These are phyloP conservation scores for Eucalyptus grandis DNA, from an alignment of 345 rosid species.

Conservation along the genomic window DNA sequence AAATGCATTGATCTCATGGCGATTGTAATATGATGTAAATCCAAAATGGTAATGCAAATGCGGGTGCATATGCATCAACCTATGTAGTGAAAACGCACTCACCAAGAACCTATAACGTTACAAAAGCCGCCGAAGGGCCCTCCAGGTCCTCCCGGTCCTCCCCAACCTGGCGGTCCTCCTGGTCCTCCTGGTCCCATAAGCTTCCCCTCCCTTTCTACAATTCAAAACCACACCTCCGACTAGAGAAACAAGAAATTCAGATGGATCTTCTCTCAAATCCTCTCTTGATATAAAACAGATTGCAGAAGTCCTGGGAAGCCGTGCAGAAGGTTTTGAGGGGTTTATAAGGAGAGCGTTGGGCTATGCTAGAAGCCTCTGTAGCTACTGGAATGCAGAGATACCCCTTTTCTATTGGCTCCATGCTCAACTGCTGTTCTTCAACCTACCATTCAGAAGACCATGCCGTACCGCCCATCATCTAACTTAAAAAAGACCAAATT, in stretches of 20 bases:
- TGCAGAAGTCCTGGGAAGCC: not conserved
- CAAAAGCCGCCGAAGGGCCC: not conserved
- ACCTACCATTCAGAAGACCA: not conserved
- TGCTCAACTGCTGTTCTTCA: not conserved
- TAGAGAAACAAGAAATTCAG: not conserved
- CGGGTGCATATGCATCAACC: not conserved
- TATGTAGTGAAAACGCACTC: not conserved
- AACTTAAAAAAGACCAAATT: not conserved
- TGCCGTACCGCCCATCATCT: not conserved
- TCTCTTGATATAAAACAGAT: not conserved
- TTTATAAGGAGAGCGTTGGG: not conserved
- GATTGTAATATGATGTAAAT: not conserved
- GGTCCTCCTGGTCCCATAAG: not conserved
- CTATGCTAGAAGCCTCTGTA: not conserved
- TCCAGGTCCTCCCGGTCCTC: not conserved
- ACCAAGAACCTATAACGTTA: not conserved
- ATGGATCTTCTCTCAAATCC: not conserved
- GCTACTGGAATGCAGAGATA: not conserved
- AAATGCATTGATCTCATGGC: not conserved
- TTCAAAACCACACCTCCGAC: not conserved
- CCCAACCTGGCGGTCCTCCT: not conserved
- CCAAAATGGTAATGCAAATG: not conserved
- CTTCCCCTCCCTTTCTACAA: not conserved
- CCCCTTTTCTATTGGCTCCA: accelerated
- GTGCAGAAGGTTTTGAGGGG: not conserved